phyloP scores from a whole-genome alignment of 805 yeast species.

The Lipomyces japonicus region DNA sequence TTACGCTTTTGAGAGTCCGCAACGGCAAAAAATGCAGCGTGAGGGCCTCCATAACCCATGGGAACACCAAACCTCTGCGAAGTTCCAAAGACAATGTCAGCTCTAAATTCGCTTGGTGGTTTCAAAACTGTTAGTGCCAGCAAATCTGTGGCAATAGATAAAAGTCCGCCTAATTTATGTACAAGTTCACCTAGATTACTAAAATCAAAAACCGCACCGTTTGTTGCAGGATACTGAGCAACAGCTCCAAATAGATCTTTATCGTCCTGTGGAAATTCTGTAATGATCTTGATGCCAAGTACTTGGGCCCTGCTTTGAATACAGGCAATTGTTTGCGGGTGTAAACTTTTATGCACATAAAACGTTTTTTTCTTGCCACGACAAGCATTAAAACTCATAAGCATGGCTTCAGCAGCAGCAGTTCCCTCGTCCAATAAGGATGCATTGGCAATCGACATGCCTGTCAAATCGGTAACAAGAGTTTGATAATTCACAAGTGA shows the following conservation, averaged over 20 bases:
- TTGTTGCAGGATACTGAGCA: constrained; percentile 86
- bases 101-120: constrained; percentile 82
- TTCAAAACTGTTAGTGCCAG: constrained; percentile 80
- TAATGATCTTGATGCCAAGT: constrained; percentile 57
- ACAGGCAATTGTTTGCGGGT: constrained; percentile 83
- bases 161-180: constrained; percentile 68
- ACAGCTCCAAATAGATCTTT: constrained; percentile 68
- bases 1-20: constrained; percentile 76
- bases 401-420: constrained; percentile 97
- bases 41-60: constrained; percentile 97
- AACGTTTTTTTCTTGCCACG: constrained; percentile 66
- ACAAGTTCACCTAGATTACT: constrained; percentile 56
- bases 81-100: constrained; percentile 89
- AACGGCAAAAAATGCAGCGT: constrained; percentile 95
- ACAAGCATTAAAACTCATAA: constrained; percentile 63
- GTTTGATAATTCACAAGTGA: constrained; percentile 89
- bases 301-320: constrained; percentile 74
- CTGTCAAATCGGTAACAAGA: constrained; percentile 84
- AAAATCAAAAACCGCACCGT: constrained; percentile 63
- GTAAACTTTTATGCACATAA: constrained; percentile 71
- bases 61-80: constrained; percentile 98
- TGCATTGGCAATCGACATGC: constrained; percentile 91
- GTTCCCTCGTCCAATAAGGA: constrained; percentile 94
- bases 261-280: constrained; percentile 48
- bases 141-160: constrained; percentile 87